phyloP scores from a whole-genome alignment of 2,329 filamentous ascomycete species.

The Pestalotiopsis sp. region DNA sequence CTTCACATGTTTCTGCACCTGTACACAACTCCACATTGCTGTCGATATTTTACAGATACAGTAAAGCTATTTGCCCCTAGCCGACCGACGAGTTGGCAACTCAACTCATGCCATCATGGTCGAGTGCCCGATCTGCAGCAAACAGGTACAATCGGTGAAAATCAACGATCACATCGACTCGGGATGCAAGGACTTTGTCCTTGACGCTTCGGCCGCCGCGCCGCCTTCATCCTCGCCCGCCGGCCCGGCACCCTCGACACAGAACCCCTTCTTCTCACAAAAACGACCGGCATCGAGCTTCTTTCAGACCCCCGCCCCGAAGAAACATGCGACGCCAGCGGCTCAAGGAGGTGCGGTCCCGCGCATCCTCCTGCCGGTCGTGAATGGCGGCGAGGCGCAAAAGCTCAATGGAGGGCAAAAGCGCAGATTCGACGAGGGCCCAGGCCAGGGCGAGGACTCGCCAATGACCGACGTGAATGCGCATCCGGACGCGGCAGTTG shows the following conservation, averaged over 20 bases:
- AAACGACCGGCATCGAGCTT: conserved; percentile 60
- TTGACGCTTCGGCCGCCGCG: conserved; percentile 45
- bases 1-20: background rate
- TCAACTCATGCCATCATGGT: conserved; percentile 47
- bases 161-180: conserved; percentile 95
- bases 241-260: conserved; percentile 35
- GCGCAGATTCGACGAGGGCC: conserved; percentile 56
- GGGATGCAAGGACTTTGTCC: conserved; percentile 68
- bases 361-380: conserved; percentile 33
- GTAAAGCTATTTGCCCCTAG: background rate
- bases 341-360: conserved; percentile 20
- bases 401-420: conserved; percentile 45
- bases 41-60: background rate
- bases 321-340: conserved; percentile 45
- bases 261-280: conserved; percentile 38
- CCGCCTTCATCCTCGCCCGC: conserved; percentile 31
- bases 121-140: conserved; percentile 80
- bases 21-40: background rate
- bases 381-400: conserved; percentile 32
- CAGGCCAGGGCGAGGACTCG: conserved; percentile 37
- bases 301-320: conserved; percentile 63
- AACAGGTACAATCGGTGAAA: conserved; percentile 67
- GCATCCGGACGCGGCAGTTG: conserved; percentile 22
- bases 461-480: conserved; percentile 23
- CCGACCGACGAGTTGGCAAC: background rate